Evolutionary conservation across 2,329 filamentous ascomycete species (phyloP).

Genomic region (Chaetomiaceae sp.): DNA sequence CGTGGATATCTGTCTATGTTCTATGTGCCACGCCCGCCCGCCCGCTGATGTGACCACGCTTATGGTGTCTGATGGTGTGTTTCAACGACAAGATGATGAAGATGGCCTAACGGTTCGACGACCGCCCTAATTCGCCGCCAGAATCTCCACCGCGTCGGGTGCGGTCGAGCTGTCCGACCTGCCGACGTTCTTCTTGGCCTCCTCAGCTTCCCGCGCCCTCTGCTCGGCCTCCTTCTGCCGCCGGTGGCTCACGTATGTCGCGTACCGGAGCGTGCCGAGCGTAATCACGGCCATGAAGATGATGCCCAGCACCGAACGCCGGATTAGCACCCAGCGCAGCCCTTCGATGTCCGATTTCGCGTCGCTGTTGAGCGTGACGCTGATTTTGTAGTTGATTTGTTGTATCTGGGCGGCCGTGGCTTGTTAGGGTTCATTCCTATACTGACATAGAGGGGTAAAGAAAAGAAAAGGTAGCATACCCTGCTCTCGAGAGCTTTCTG

Average conservation of each 20-base stretch:
- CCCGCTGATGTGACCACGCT: background rate
- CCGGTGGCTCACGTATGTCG: slow-evolving; percentile 49
- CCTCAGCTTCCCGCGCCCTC: slow-evolving; percentile 36
- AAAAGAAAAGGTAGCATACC: slow-evolving; percentile 40
- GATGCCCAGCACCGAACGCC: slow-evolving; percentile 58
- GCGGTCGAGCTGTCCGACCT: slow-evolving; percentile 41
- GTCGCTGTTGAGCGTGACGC: slow-evolving; percentile 81
- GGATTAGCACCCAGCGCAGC: slow-evolving; percentile 75
- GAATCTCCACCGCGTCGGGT: slow-evolving; percentile 50
- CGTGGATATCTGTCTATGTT: no score
- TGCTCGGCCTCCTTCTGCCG: slow-evolving; percentile 40
- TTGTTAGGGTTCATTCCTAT: no score
- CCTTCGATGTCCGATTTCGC: slow-evolving; percentile 88
- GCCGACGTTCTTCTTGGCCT: slow-evolving; percentile 38
- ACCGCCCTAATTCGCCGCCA: slow-evolving; percentile 54
- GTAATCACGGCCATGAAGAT: slow-evolving; percentile 59
- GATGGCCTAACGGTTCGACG: no score
- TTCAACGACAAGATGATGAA: no score
- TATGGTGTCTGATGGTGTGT: background rate
- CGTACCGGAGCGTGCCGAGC: slow-evolving; percentile 53
- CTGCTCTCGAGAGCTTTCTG: slow-evolving; percentile 78
- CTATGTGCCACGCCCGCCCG: no score
- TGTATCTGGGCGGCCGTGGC: slow-evolving; percentile 70
- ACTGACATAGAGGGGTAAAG: background rate
- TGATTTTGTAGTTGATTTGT: slow-evolving; percentile 95